A percentile compares a stretch with the other conserved stretches of the same genome.
phyloP scores from a whole-genome alignment of 2,329 filamentous ascomycete species.

The Colletotrichum spaethianum region DNA sequence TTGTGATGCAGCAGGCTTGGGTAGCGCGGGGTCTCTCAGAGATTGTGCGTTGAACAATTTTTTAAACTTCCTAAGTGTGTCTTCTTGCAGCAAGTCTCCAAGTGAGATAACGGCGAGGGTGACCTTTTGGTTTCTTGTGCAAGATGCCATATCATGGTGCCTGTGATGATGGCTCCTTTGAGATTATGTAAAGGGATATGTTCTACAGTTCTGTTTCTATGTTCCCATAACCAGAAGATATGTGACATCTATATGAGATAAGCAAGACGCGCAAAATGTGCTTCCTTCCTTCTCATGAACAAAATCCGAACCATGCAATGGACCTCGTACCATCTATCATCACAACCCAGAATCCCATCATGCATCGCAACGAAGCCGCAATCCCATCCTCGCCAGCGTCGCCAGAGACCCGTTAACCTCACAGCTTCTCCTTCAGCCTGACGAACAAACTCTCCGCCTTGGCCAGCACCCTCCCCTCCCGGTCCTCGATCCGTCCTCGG shows the following conservation, averaged over 20 bases:
- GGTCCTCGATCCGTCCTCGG: constrained; percentile 50
- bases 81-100: no score
- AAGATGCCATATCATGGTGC: not conserved
- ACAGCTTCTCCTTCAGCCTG: constrained; percentile 36
- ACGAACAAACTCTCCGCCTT: constrained; percentile 44
- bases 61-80: no score
- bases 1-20: constrained; percentile 11
- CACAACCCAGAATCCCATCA: not conserved
- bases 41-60: not conserved
- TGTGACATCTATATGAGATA: not conserved
- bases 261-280: not conserved
- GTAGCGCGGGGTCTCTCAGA: not conserved
- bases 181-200: not conserved
- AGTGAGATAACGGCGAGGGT: not conserved
- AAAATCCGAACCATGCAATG: not conserved
- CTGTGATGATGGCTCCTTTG: not conserved
- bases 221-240: not conserved
- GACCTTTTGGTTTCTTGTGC: not conserved
- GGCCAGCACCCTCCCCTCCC: constrained; percentile 49
- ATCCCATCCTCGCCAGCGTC: not conserved
- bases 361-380: not conserved
- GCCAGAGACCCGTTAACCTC: not conserved
- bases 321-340: not conserved
- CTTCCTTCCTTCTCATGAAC: not conserved
- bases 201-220: not conserved